Percentiles rank a stretch among this genome's conserved stretches.
These are phyloP conservation scores for Leccinum pachyderme DNA, from an alignment of 1,284 basidiomycete species.

Conservation along the genomic window DNA sequence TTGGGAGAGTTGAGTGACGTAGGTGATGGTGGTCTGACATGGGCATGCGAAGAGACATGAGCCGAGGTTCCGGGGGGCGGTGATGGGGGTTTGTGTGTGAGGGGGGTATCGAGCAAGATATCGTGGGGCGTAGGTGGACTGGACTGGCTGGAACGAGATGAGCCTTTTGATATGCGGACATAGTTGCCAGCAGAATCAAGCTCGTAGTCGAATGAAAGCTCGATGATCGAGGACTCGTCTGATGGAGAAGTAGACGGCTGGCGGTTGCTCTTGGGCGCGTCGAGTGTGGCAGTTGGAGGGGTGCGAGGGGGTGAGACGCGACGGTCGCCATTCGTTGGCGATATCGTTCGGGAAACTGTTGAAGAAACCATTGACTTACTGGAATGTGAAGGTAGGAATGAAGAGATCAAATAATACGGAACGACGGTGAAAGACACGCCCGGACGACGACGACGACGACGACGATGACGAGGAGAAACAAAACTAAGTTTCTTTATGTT, in stretches of 20 bases:
- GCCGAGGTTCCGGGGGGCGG: slow-evolving; percentile 23
- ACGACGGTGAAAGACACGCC: slow-evolving; percentile 18
- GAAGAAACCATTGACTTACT: slow-evolving; percentile 28
- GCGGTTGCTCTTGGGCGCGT: slow-evolving; percentile 33
- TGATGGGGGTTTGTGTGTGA: slow-evolving; percentile 23
- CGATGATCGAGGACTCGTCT: slow-evolving; percentile 61
- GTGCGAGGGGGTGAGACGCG: slow-evolving; percentile 33
- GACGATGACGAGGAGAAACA: slow-evolving; percentile 12
- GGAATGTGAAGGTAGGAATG: not conserved
- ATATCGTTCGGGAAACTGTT: slow-evolving; percentile 27
- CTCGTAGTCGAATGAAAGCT: slow-evolving; percentile 71
- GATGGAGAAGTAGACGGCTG: slow-evolving; percentile 45
- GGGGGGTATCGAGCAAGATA: slow-evolving; percentile 22
- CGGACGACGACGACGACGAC: slow-evolving; percentile 11
- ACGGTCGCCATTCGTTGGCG: slow-evolving; percentile 31
- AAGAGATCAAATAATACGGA: not conserved
- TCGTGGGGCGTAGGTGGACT: slow-evolving; percentile 41
- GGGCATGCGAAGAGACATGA: slow-evolving; percentile 20
- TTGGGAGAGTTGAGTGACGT: slow-evolving; percentile 39
- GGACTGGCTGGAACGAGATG: slow-evolving; percentile 34
- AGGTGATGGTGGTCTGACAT: slow-evolving; percentile 34
- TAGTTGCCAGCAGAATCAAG: slow-evolving; percentile 58
- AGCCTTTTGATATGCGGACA: slow-evolving; percentile 50
- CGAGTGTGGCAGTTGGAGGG: slow-evolving; percentile 26
- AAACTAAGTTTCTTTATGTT: slow-evolving; percentile 30